phyloP scores from a whole-genome alignment of 148 eudicot species.

The Cornus controversa region DNA sequence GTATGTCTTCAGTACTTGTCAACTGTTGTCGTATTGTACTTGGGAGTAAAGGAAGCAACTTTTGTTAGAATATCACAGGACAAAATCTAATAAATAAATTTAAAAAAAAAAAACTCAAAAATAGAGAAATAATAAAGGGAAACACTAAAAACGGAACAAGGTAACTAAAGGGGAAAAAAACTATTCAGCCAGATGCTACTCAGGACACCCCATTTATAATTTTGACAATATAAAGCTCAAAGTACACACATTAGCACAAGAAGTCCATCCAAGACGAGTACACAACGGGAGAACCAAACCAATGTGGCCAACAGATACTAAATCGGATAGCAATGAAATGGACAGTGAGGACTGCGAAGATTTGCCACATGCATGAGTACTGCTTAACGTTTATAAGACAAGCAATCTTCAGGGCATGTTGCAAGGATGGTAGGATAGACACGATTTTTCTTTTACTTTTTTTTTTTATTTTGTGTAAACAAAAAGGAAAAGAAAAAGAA shows the following conservation, averaged over 20 bases:
- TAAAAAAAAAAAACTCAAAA: background rate
- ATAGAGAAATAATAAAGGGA: background rate
- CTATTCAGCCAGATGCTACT: background rate
- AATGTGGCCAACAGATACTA: background rate
- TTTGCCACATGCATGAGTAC: background rate
- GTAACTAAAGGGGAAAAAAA: background rate
- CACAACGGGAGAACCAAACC: background rate
- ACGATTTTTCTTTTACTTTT: no score
- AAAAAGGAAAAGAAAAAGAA: background rate
- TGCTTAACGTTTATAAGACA: background rate
- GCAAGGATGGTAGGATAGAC: background rate
- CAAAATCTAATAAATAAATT: background rate
- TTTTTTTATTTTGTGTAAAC: no score
- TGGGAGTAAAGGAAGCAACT: slow-evolving; percentile 3
- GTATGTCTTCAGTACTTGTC: slow-evolving; percentile 76
- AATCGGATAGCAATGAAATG: slow-evolving; percentile 3
- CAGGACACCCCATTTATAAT: background rate
- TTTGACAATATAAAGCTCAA: background rate
- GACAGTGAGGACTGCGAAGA: background rate
- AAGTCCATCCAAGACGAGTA: background rate
- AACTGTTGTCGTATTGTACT: slow-evolving; percentile 89
- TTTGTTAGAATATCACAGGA: slow-evolving; percentile 7
- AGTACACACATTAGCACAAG: background rate
- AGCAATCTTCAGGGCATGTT: background rate
- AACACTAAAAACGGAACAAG: background rate